A percentile compares a stretch with the other conserved stretches of the same genome.
Evolutionary conservation across 495 filamentous ascomycete species (phyloP).

Genomic region (Aspergillus steynii): DNA sequence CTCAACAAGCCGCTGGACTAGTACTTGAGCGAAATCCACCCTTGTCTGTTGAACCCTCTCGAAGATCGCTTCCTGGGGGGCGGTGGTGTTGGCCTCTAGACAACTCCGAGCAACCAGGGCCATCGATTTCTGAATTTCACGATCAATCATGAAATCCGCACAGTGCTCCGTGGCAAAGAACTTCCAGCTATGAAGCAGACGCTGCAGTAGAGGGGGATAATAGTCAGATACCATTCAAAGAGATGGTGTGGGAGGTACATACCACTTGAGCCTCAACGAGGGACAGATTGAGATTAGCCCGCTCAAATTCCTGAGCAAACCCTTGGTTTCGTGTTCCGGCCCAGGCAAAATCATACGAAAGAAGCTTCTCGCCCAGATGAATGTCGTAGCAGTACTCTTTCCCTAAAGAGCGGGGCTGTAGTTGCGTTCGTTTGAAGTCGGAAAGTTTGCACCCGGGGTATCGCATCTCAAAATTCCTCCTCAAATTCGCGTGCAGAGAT

Average conservation of each 20-base stretch:
- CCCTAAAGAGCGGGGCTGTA: constrained; percentile 65
- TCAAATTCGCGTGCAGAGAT: constrained; percentile 81
- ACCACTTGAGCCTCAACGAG: constrained; percentile 89
- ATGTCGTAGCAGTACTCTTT: constrained; percentile 80
- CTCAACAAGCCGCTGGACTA: constrained; percentile 74
- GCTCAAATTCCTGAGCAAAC: constrained; percentile 75
- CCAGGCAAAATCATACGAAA: constrained; percentile 79
- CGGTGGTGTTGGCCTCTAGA: constrained; percentile 65
- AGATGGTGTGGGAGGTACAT: constrained; percentile 35
- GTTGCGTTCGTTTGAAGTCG: constrained; percentile 73
- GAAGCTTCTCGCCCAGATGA: constrained; percentile 66
- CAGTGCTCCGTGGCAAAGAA: constrained; percentile 83
- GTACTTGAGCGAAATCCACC: constrained; percentile 71
- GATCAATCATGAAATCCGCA: constrained; percentile 60
- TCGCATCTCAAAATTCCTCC: constrained; percentile 76
- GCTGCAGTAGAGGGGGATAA: constrained; percentile 37
- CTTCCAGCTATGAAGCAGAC: constrained; percentile 86
- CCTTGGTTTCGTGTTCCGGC: constrained; percentile 63
- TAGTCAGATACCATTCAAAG: constrained; percentile 11
- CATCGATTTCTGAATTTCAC: constrained; percentile 65
- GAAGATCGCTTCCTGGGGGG: constrained; percentile 70
- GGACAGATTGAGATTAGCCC: constrained; percentile 86
- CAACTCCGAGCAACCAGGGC: constrained; percentile 69
- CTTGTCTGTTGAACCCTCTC: constrained; percentile 67
- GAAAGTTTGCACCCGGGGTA: constrained; percentile 68